Evolutionary conservation across 495 filamentous ascomycete species (phyloP), one percentile per base, ranked within the genome.

Genomic region (Coniosporium apollinis): DNA sequence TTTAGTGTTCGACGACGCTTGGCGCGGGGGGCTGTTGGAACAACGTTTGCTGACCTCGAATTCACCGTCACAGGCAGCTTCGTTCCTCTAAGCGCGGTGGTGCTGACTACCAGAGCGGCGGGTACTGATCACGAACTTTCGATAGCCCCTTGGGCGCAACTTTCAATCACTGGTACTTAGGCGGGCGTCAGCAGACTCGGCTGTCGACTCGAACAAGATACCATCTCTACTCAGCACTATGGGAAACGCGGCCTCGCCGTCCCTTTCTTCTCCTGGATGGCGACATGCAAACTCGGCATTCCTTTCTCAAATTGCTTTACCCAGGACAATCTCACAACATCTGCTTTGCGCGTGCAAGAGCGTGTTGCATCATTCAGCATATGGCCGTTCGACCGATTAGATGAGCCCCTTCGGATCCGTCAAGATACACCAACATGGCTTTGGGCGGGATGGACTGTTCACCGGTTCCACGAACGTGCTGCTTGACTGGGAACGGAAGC

Each of bases 1-100:
- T 84, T 77, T 79, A 68, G 71, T 83, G 74, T 66, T 69, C 67
- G 62, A 72, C 72, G 76, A 75, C 77, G 74, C 78, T 83, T 60
- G 71, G 60, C 64, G 69, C 64, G 69, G 76, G 75, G 75, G 74
- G 67, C 64, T 66, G 61, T 69, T 70, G 69, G 14, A 26, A 38
- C 42, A 46, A 33, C 43, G 19, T 31, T 43, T 44, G 49, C 50
- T 54, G 45, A 54, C 44, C 32, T 22, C 39, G 34, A 46, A 34
- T 42, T 41, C 34, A n/a, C 33, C 24, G n/a, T n/a, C 43, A 39
- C 47, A 60, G 56, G 56, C 52, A 58, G 50, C 52, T 58, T 43
- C 56, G 56, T 39, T 60, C 56, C 7, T 48, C 50, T 31, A 59
- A 57, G 48, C 56, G 56, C 44, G 56, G 50, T 38, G 45, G 43